These are phyloP conservation scores for Hysterangium stoloniferum DNA, from an alignment of 768 basidiomycete species.

Conservation along the genomic window DNA sequence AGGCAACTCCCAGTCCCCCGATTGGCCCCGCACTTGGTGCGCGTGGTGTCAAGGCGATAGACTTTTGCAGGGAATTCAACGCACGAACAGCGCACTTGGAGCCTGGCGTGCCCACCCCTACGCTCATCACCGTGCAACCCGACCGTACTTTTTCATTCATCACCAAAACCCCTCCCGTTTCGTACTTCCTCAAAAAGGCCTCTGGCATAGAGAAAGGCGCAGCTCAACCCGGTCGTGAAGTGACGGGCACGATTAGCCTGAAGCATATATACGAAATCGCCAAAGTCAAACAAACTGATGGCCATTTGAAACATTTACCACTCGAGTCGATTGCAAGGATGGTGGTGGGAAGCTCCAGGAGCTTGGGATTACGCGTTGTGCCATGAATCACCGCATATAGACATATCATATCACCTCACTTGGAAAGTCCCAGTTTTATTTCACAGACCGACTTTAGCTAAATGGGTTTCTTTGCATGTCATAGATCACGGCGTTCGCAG, in stretches of 20 bases:
- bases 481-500: too few relatives aligned
- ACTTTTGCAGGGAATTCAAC: conserved; percentile 99
- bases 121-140: conserved; percentile 87
- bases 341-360: conserved; percentile 82
- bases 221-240: conserved; percentile 71
- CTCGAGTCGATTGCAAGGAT: conserved; percentile 85
- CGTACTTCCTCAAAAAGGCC: conserved; percentile 87
- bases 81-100: conserved; percentile 88
- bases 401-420: background rate
- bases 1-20: conserved; percentile 92
- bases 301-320: conserved; percentile 77
- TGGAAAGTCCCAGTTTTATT: too few relatives aligned
- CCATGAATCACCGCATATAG: conserved; percentile 39
- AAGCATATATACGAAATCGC: conserved; percentile 99
- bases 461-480: too few relatives aligned
- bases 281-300: conserved; percentile 90
- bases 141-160: conserved; percentile 93
- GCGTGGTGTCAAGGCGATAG: conserved; percentile 97
- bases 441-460: too few relatives aligned
- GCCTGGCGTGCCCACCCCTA: conserved; percentile 81
- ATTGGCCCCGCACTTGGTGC: conserved; percentile 97
- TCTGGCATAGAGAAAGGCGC: conserved; percentile 88
- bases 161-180: conserved; percentile 84
- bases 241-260: conserved; percentile 74
- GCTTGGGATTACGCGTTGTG: conserved; percentile 84